Evolutionary conservation across 306 rosid genomes (phyloP).

Genomic region (Vicia sativa): DNA sequence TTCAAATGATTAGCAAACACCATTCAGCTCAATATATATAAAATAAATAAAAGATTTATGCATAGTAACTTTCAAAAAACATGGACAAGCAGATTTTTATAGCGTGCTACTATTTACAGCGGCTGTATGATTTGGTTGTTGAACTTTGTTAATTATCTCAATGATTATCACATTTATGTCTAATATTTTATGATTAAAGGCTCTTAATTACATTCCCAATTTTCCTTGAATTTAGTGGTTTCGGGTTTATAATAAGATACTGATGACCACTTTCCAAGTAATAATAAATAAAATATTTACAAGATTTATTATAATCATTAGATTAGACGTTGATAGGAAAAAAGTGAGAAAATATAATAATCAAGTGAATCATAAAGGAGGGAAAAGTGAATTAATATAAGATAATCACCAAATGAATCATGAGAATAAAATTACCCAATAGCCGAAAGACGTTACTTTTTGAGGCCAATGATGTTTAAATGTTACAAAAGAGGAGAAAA

Average conservation of each 20-base stretch:
- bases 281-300: not conserved
- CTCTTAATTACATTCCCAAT: not conserved
- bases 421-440: too few species aligned
- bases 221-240: slow-evolving; percentile 20
- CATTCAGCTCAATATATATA: too few species aligned
- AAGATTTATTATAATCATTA: slow-evolving; percentile 13
- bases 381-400: too few species aligned
- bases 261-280: not conserved
- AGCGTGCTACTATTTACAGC: not conserved
- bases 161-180: slow-evolving; percentile 38
- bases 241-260: slow-evolving; percentile 7
- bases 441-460: too few species aligned
- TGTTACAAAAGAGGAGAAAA: too few species aligned
- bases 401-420: too few species aligned
- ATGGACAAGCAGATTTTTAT: too few species aligned
- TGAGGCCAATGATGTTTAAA: too few species aligned
- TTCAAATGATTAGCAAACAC: too few species aligned
- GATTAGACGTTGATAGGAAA: not conserved
- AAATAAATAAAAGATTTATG: too few species aligned
- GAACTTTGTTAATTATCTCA: not conserved
- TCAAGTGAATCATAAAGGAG: too few species aligned
- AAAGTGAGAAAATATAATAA: not conserved
- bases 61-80: too few species aligned
- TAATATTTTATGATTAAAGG: slow-evolving; percentile 38
- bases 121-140: slow-evolving; percentile 5